phyloP scores from a whole-genome alignment of 1,284 basidiomycete species.

The Apiotrichum mycotoxinovorans region DNA sequence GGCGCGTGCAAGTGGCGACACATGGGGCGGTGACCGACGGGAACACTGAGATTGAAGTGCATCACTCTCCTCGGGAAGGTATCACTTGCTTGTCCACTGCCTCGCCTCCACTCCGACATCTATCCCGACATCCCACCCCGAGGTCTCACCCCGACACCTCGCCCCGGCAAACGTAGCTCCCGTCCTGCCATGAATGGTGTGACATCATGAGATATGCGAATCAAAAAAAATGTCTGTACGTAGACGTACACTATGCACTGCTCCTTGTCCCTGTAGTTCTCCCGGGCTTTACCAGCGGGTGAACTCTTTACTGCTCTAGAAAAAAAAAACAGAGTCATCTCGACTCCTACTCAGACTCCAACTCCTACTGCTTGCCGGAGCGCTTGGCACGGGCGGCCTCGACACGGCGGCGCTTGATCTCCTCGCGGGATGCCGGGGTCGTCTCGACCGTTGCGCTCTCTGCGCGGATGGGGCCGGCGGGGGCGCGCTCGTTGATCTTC shows the following conservation, averaged over 20 bases:
- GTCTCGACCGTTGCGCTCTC: neutral
- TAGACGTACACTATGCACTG: neutral
- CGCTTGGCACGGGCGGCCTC: constrained; percentile 16
- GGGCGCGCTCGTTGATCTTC: constrained; percentile 8
- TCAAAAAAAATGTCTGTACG: neutral
- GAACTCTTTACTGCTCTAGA: too few relatives aligned
- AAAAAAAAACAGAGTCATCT: too few relatives aligned
- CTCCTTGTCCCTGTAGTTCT: too few relatives aligned
- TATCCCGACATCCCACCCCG: neutral
- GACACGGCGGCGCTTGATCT: constrained; percentile 8
- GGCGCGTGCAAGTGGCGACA: too few relatives aligned
- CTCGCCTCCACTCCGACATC: too few relatives aligned
- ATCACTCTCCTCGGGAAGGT: too few relatives aligned
- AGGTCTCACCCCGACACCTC: neutral
- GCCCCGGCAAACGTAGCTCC: too few relatives aligned
- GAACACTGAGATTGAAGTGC: too few relatives aligned
- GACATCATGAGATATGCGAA: constrained; percentile 1
- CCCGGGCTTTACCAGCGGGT: too few relatives aligned
- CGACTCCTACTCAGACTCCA: too few relatives aligned
- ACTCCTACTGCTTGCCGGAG: neutral
- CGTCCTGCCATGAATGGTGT: constrained; percentile 1
- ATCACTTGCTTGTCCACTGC: neutral
- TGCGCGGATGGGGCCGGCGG: neutral
- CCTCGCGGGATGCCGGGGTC: neutral
- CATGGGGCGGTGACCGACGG: too few relatives aligned